phyloP scores from a whole-genome alignment of 2,329 filamentous ascomycete species.

The Botrytis elliptica region DNA sequence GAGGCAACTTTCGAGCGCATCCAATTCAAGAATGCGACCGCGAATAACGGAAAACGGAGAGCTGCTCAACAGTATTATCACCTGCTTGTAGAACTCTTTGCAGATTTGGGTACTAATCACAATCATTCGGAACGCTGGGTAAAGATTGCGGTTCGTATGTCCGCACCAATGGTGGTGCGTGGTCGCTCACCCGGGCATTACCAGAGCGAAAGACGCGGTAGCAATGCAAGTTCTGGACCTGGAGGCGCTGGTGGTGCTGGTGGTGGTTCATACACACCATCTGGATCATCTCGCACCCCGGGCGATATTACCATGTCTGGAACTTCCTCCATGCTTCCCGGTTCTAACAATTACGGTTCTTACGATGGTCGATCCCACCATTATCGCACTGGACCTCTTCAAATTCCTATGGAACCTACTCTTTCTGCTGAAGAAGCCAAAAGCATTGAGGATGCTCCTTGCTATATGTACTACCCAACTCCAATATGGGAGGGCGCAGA shows the following conservation, averaged over 20 bases:
- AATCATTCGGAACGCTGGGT: constrained; percentile 47
- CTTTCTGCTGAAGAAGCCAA: constrained; percentile 38
- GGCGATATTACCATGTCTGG: constrained; percentile 38
- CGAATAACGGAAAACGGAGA: constrained; percentile 71
- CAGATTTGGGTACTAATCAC: constrained; percentile 47
- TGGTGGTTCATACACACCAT: constrained; percentile 35
- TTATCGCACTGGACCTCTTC: constrained; percentile 32
- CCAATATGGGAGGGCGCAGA: constrained; percentile 37
- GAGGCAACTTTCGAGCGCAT: constrained; percentile 63
- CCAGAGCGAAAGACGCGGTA: constrained; percentile 51
- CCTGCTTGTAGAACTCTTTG: constrained; percentile 65
- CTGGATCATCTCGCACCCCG: constrained; percentile 28
- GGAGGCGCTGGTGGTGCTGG: constrained; percentile 44
- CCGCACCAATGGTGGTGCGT: constrained; percentile 64
- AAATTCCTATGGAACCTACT: constrained; percentile 38
- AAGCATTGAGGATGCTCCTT: constrained; percentile 33
- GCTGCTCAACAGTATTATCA: constrained; percentile 74
- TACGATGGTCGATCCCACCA: constrained; percentile 36
- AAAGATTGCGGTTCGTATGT: constrained; percentile 57
- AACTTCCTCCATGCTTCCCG: constrained; percentile 33
- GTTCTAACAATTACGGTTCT: constrained; percentile 30
- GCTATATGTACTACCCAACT: constrained; percentile 39
- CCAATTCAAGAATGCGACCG: constrained; percentile 73
- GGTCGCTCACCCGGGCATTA: constrained; percentile 65
- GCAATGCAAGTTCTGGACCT: constrained; percentile 54